Base-by-base conservation (phyloP, 2,329 filamentous ascomycete species). In the Talaromyces marneffei region DNA sequence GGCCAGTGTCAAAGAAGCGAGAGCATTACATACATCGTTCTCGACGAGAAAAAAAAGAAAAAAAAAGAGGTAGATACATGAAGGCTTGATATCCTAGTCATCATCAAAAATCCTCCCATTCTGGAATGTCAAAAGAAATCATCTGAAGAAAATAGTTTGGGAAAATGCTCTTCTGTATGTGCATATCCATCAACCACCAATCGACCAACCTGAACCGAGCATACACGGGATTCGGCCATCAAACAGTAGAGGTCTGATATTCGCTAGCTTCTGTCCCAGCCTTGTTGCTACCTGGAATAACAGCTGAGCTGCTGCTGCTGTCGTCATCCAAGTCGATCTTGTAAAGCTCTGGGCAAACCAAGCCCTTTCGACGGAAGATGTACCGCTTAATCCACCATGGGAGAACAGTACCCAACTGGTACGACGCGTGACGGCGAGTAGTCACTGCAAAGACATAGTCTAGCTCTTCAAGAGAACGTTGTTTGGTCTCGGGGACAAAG, bases 311-410 rank as follows among this genome's bases (percentile, higher is more conserved):
- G n/a, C 20, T 33, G 42, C 37, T 35, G 52, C 20, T 23, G 33
- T 33, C 27, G 29, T 52, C n/a, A 31, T 58, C 55, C 20, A 54
- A 25, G 18, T 52, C 60, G 2, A 33, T 54, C 46, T 67, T 74
- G 65, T 83, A 84, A 50, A 85, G 72, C 18, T 79, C 77, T 62
- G 78, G 76, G 48, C 82, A 77, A 40, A 72, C 70, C 0, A 74
- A 76, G 53, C 74, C 69, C 67, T 82, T 83, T 60, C 78, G 75
- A 60, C 79, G 73, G 10, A 86, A 68, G 18, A 87, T 71, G 72
- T 82, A 85, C 18, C 82, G 75, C 71, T 80, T 84, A 67, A 84
- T 73, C 80, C 81, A 87, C 79, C 80, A 86, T 0, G 85, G 85
- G 44, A 86, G 67, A 3, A 79, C 78, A 63, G 81, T 78, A 54